Base-by-base conservation (phyloP, 2,329 filamentous ascomycete genomes). In the Microdochium trichocladiopsis region DNA sequence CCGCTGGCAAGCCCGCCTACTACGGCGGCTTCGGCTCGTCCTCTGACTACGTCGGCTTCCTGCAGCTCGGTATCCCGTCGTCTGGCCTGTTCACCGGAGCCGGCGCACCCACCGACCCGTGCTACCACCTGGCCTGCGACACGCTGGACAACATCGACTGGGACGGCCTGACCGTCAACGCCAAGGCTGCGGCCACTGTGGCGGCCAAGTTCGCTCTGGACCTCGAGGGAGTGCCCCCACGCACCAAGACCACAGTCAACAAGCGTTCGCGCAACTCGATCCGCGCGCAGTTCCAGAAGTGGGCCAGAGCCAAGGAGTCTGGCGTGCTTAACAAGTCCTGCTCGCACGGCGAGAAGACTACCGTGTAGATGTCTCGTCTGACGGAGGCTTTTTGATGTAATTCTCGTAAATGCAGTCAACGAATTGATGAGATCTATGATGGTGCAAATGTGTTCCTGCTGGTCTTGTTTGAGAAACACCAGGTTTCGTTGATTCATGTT, bases 161-260 rank as follows among this genome's bases (percentile, higher is more conserved):
- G 64, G 65, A 68, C 2, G 71, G 70, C 3, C n/a, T 71, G 18
- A 69, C 64, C 0, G 57, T 66, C 50, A 74, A 69, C 55, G 55
- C 69, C 48, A 70, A 68, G 61, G 65, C 70, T 2, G 82, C 82
- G 49, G 81, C 77, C 2, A 67, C 73, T 53, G 73, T 72, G 2
- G 72, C 77, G 25, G 79, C 78, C 14, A 37, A 57, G 47, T 54
- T 60, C 51, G 57, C 57, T 6, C 51, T 59, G n/a, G 55, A 54
- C 12, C 55, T 57, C 6, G 55, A 57, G 4, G 57, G 52, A 47
- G 48, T 61, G 14, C 59, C 59, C 43, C 33, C 43, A 14, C 54
- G 59, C 11, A 52, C 41, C 25, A 53, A 50, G 28, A 50, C 57
- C 16, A 50, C 54, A 9, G 14, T 51, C 14, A 60, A 56, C 33